Evolutionary conservation across 495 filamentous ascomycete species (phyloP), one percentile per base, ranked within the genome.

Genomic region (Podospora conica): DNA sequence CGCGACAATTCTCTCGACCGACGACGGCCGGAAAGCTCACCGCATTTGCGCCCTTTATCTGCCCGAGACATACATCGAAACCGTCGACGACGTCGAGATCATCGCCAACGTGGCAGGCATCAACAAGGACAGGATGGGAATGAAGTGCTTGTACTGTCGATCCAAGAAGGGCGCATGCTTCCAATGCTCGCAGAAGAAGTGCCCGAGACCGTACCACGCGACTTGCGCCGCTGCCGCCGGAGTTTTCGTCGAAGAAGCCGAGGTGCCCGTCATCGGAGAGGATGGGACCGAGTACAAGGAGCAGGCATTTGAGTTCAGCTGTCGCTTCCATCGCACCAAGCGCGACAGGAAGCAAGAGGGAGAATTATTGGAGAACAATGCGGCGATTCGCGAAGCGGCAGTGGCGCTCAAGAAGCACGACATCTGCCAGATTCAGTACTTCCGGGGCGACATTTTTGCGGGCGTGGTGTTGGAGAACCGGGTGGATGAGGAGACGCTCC

Each of bases 131-230:
- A 89, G 95, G 11, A 77, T 95, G 70, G 92, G 95, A 9, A 86
- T 98, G 64, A 96, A 93, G 74, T 99, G 95, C 77, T 86, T 93
- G 59, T 96, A 92, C 76, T 99, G 95, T 73, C 91, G 92, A 40
- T 94, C 91, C 58, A 95, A 92, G 73, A 92, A 89, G 66, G 95
- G 95, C 27, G 90, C 93, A 18, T 96, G 93, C 77, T 96, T 99
- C 81, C 95, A 99, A 76, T 99, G 95, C 79, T 95, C 92, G 8
- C 88, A 89, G 65, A 95, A 92, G 81, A 98, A 97, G 76, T 99
- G 95, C 75, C 90, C 90, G 24, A 83, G 94, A 66, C 88, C 96
- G 3, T 99, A 96, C 75, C 95, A 99, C 76, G 92, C 93, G 2
- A 98, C 92, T 15, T 99, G 95, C 72, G 94, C 95, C 3, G 88